These are phyloP conservation scores for Ceratocystis alfenasii DNA, from an alignment of 2,329 filamentous ascomycete species.

Conservation along the genomic window DNA sequence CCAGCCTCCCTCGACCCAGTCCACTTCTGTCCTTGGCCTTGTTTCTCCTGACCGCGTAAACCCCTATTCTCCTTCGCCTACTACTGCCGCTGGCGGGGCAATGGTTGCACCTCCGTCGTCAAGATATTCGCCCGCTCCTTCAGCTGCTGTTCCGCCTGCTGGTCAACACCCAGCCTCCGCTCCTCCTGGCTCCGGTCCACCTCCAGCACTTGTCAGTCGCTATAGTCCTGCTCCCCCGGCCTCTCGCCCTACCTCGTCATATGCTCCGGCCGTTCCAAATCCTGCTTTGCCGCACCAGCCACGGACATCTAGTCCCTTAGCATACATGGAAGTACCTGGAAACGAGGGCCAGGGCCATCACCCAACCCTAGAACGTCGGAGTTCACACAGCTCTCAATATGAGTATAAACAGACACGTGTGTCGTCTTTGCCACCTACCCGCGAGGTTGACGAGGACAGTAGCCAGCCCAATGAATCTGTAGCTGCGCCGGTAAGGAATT, in stretches of 20 bases:
- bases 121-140: slow-evolving; percentile 53
- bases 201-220: slow-evolving; percentile 29
- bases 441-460: slow-evolving; percentile 46
- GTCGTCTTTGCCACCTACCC: slow-evolving; percentile 47
- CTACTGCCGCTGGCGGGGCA: slow-evolving; percentile 24
- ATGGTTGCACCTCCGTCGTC: slow-evolving; percentile 30
- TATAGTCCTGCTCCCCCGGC: slow-evolving; percentile 42
- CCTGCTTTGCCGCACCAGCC: slow-evolving; percentile 47
- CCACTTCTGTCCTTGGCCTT: slow-evolving; percentile 28
- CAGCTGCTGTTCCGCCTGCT: slow-evolving; percentile 26
- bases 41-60: slow-evolving; percentile 42
- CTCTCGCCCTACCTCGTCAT: slow-evolving; percentile 35
- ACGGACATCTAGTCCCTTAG: slow-evolving; percentile 53
- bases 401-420: slow-evolving; percentile 44
- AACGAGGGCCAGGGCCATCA: slow-evolving; percentile 30
- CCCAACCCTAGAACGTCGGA: slow-evolving; percentile 35
- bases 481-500: slow-evolving; percentile 24
- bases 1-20: slow-evolving; percentile 22
- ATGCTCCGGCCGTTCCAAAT: slow-evolving; percentile 32
- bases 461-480: slow-evolving; percentile 23
- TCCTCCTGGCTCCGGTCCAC: slow-evolving; percentile 30
- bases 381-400: slow-evolving; percentile 34
- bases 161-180: slow-evolving; percentile 27
- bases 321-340: slow-evolving; percentile 47
- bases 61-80: slow-evolving; percentile 36